Evolutionary conservation across 331 rosid species (phyloP).

Genomic region (Malus hybrid): DNA sequence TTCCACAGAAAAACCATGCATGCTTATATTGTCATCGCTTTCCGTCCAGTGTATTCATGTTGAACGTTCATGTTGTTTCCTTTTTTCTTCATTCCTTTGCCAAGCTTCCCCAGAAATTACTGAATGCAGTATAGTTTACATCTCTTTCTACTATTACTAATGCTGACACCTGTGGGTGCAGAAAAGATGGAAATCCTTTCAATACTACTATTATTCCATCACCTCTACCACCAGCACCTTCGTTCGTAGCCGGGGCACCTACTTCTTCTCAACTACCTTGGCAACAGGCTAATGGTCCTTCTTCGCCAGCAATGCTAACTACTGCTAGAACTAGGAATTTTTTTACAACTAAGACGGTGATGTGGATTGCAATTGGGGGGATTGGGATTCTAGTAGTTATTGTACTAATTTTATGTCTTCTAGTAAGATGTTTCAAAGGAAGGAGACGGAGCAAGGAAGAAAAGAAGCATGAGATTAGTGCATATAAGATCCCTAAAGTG

Average conservation of each 20-base stretch:
- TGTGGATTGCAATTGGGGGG: constrained; percentile 52
- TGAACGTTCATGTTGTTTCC: not conserved
- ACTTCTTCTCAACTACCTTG: constrained; percentile 26
- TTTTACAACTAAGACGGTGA: constrained; percentile 29
- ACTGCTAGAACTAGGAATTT: constrained; percentile 25
- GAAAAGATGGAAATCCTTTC: constrained; percentile 81
- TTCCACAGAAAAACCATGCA: too few relatives aligned
- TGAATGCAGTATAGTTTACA: not conserved
- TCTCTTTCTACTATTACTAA: constrained; percentile 15
- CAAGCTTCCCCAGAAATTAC: not conserved
- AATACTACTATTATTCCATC: constrained; percentile 60
- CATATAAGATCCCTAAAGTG: constrained; percentile 24
- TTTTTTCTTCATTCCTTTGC: not conserved
- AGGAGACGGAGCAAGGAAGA: constrained; percentile 21
- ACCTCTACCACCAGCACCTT: constrained; percentile 44
- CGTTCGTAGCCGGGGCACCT: constrained; percentile 33
- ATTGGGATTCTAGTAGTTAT: constrained; percentile 33
- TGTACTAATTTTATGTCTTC: constrained; percentile 33
- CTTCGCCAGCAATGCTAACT: not conserved
- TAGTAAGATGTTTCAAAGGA: constrained; percentile 39
- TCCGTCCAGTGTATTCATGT: not conserved
- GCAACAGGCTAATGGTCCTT: constrained; percentile 40
- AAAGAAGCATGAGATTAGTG: constrained; percentile 21
- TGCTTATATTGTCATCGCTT: not conserved
- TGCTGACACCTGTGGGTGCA: constrained; percentile 32